These are phyloP conservation scores for Cutaneotrichosporon curvatum DNA, from an alignment of 1,284 basidiomycete species.

Conservation along the genomic window DNA sequence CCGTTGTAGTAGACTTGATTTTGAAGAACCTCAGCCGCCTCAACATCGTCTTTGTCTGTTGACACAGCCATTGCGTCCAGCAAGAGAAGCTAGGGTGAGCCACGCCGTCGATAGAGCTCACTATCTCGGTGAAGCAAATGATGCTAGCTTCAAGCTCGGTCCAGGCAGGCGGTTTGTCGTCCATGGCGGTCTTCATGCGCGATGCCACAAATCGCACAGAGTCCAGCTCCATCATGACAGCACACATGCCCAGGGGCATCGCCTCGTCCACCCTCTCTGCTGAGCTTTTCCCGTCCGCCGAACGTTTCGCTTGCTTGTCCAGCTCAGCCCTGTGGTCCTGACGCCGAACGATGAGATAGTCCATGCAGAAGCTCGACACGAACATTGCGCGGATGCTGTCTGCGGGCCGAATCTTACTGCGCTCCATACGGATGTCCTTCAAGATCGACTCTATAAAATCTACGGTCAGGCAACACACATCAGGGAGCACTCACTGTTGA, in stretches of 20 bases:
- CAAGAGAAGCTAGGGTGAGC: slow-evolving; percentile 55
- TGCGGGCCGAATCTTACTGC: slow-evolving; percentile 79
- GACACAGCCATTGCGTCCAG: slow-evolving; percentile 59
- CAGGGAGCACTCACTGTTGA: slow-evolving; percentile 63
- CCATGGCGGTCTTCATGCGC: slow-evolving; percentile 77
- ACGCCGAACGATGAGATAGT: slow-evolving; percentile 65
- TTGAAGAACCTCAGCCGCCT: slow-evolving; percentile 71
- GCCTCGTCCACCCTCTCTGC: slow-evolving; percentile 14
- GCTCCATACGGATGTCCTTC: slow-evolving; percentile 85
- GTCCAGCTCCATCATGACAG: slow-evolving; percentile 71
- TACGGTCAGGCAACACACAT: slow-evolving; percentile 38
- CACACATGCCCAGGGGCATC: slow-evolving; percentile 65
- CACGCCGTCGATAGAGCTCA: slow-evolving; percentile 23
- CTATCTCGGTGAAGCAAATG: slow-evolving; percentile 80
- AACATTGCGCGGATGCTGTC: slow-evolving; percentile 79
- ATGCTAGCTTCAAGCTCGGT: slow-evolving; percentile 90
- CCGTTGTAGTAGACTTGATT: slow-evolving; percentile 89
- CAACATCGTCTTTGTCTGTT: slow-evolving; percentile 56
- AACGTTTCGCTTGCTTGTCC: slow-evolving; percentile 30
- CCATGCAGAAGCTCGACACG: slow-evolving; percentile 78
- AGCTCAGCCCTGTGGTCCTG: slow-evolving; percentile 8
- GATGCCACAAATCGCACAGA: slow-evolving; percentile 82
- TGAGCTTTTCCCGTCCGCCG: not conserved
- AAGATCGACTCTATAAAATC: slow-evolving; percentile 76
- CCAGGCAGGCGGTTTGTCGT: slow-evolving; percentile 88